These are phyloP conservation scores for Monosporascus sp. DNA, from an alignment of 2,329 filamentous ascomycete species.

Conservation along the genomic window DNA sequence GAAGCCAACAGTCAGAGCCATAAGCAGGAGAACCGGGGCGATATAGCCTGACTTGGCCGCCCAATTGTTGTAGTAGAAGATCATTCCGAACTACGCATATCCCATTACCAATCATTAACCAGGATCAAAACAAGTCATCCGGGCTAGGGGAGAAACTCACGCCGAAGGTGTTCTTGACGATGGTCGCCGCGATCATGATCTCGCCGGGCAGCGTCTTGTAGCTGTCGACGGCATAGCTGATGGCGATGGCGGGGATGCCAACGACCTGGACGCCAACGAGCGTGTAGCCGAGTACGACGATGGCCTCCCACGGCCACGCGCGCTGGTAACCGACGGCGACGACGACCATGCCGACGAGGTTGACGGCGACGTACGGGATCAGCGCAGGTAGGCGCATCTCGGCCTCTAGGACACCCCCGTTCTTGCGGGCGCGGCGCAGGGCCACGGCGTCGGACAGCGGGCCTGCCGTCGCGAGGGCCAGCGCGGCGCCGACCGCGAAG, in stretches of 20 bases:
- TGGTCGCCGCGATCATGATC: constrained; percentile 56
- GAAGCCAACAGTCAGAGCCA: constrained; percentile 22
- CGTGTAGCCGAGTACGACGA: constrained; percentile 40
- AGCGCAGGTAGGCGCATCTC: constrained; percentile 40
- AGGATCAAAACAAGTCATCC: background rate
- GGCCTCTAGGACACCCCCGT: constrained; percentile 38
- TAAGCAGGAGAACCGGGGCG: constrained; percentile 20
- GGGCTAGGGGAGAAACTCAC: constrained; percentile 15
- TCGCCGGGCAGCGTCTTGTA: constrained; percentile 59
- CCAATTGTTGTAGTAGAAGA: constrained; percentile 26
- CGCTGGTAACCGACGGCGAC: constrained; percentile 40
- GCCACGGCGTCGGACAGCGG: constrained; percentile 38
- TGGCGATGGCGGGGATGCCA: constrained; percentile 53
- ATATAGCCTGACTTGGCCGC: constrained; percentile 18
- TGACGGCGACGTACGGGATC: constrained; percentile 36
- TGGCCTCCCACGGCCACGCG: constrained; percentile 40
- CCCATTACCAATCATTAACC: background rate
- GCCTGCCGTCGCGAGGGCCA: constrained; percentile 35
- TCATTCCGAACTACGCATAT: constrained; percentile 23
- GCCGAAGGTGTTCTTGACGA: constrained; percentile 54
- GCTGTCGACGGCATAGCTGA: constrained; percentile 53
- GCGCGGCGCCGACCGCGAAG: constrained; percentile 33
- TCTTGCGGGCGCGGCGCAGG: constrained; percentile 29
- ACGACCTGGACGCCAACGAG: constrained; percentile 24
- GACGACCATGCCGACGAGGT: constrained; percentile 39